These are phyloP conservation scores for Phyllosticta citribraziliensis DNA, from an alignment of 2,329 filamentous ascomycete species.

Conservation along the genomic window DNA sequence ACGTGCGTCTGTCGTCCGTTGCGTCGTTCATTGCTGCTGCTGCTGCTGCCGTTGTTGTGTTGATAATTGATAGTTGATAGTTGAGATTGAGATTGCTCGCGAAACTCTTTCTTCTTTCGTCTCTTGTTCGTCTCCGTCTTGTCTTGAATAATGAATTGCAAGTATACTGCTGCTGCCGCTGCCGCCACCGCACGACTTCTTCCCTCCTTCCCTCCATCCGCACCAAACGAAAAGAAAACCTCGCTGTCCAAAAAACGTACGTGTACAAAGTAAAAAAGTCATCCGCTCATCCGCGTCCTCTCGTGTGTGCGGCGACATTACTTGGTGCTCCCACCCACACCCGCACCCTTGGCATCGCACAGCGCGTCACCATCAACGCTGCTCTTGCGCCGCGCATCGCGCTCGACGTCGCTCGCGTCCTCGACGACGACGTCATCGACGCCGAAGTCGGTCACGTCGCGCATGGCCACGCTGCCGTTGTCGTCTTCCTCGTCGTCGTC, in stretches of 20 bases:
- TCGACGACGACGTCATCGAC: conserved; percentile 29
- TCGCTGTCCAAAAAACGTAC: not conserved
- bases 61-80: no score
- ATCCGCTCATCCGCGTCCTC: not conserved
- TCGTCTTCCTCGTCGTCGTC: conserved; percentile 33
- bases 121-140: no score
- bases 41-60: no score
- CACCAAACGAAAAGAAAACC: not conserved
- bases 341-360: not conserved
- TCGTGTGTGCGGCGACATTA: not conserved
- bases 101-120: no score
- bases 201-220: no score
- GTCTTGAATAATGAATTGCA: no score
- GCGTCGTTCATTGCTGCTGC: no score
- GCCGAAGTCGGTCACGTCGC: conserved; percentile 17
- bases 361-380: conserved; percentile 2
- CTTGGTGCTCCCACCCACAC: not conserved
- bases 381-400: conserved; percentile 13
- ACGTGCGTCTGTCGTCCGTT: no score
- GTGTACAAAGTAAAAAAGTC: not conserved
- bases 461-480: conserved; percentile 16
- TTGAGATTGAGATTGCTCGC: no score
- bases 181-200: no score
- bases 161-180: no score
- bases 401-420: conserved; percentile 30